Base-by-base conservation (phyloP, 148 eudicot species). In the Arbutus unedo region DNA sequence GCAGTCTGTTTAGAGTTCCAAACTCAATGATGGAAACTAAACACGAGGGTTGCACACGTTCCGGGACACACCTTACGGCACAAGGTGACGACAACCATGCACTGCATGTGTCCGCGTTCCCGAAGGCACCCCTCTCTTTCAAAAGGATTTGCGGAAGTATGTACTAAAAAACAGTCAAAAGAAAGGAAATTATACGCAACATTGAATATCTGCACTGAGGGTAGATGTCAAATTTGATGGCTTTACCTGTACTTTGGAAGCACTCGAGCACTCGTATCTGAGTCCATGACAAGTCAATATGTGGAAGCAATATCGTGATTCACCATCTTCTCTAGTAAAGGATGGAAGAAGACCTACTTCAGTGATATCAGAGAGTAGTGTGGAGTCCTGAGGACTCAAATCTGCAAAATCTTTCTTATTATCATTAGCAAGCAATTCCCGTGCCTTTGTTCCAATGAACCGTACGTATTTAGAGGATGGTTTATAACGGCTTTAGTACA, bases 311-410 rank as follows among this genome's bases (percentile, higher is more conserved):
- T 94, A 82, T 79, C 90, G 88, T 73, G 83, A 87, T 82, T 92
- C 98, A 66, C 86, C 99, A 72, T 93, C 89, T 83, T 93, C 98
- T 87, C 92, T 89, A 53, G 87, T 88, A 70, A 90, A 55, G 82
- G 87, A 81, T 81, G 99, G 98, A 81, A 92, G 89, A 68, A 88
- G 83, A 53, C 93, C 98, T 76, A 94, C 85, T 87, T 96, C 94
- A 82, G 90, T 85, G 75, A 96, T 84, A 85, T 95, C 98, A 76
- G 96, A 82, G 49, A 95, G 87, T 44, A 92, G 89, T 62, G 98
- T 88, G 70, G 98, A 92, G 83, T 95, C 98, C 85, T 90, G 96
- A 57, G 98, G 98, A 79, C 98, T 92, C 87, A 93, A 83, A 91
- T 95, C 98, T 95, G 94, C 86, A 86, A 80, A 66, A 45, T 9